Percentiles rank a stretch among this genome's conserved stretches.
Evolutionary conservation across 2,329 filamentous ascomycete species (phyloP).

Genomic region (Fusarium sp.): DNA sequence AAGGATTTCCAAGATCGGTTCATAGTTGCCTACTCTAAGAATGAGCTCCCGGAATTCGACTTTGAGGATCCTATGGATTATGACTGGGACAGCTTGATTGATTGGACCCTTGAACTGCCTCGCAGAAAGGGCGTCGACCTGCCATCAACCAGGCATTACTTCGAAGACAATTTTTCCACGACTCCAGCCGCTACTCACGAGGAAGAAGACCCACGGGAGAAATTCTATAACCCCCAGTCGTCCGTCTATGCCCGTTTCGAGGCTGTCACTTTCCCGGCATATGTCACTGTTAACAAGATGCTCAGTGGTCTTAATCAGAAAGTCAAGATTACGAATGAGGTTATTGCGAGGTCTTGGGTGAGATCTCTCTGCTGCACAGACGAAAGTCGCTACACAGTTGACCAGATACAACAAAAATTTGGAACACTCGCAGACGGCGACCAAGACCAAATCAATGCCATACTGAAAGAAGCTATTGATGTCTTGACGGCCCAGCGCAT

Average conservation of each 20-base stretch:
- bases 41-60: slow-evolving; percentile 70
- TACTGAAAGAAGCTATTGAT: slow-evolving; percentile 62
- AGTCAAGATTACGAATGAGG: slow-evolving; percentile 47
- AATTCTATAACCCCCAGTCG: slow-evolving; percentile 65
- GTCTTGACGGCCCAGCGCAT: slow-evolving; percentile 64
- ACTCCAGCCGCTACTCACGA: slow-evolving; percentile 52
- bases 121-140: slow-evolving; percentile 60
- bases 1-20: slow-evolving; percentile 74
- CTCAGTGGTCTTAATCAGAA: background rate
- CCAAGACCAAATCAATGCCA: slow-evolving; percentile 54
- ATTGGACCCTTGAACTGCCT: slow-evolving; percentile 71
- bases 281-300: slow-evolving; percentile 45
- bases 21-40: slow-evolving; percentile 72
- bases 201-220: slow-evolving; percentile 64
- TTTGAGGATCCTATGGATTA: slow-evolving; percentile 73
- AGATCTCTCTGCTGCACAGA: slow-evolving; percentile 68
- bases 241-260: slow-evolving; percentile 70
- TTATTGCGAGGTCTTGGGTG: slow-evolving; percentile 68
- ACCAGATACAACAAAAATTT: slow-evolving; percentile 63
- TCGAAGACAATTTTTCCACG: slow-evolving; percentile 57
- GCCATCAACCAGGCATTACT: slow-evolving; percentile 58
- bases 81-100: slow-evolving; percentile 74
- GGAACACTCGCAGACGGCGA: slow-evolving; percentile 59
- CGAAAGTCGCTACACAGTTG: slow-evolving; percentile 60
- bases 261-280: slow-evolving; percentile 61